Base-by-base conservation (phyloP, 345 rosid species). In the Aegle marmelos region DNA sequence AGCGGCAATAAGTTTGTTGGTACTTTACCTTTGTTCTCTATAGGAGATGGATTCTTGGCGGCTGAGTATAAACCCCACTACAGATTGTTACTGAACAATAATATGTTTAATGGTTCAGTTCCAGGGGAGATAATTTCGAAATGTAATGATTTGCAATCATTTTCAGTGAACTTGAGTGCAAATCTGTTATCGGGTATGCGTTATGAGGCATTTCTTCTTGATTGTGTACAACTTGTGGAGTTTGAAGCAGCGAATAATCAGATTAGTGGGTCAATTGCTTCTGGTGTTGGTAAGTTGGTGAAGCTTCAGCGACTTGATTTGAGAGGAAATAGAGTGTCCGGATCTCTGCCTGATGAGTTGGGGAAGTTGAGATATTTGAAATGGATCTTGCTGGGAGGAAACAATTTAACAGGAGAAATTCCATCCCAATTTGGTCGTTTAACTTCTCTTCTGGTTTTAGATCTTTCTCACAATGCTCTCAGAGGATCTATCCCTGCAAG, bases 1-100 rank as follows among this genome's bases (percentile, higher is more conserved):
- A 89, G 94, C 68, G 80, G 85, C 84, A 91, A 91, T 81, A 77
- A 80, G 37, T 87, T 91, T 74, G 5, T 36, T 68, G 94, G 91
- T 58, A 70, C 63, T 9, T 62, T 91, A 78, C 92, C 94, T 31
- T 45, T 68, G 78, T 88, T 91, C 77, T 79, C 73, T 25, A 36
- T 88, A 7, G 91, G 89, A 59, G 83, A 84, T 80, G 77, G 54
- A 50, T 62, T 83, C 64, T 45, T 81, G 76, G 85, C 74, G 25
- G 60, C 79, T 34, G 70, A 72, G 34, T 56, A 45, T 41, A 80
- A 72, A 70, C 74, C 63, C 48, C 58, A 79, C 7, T 89, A 89
- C 86, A 83, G 86, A 66, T 81, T 91, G 85, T 70, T 80, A 13
- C 81, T 91, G 73, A 88, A 89, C 70, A 80, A 83, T 68, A 90